Percentiles rank a stretch among this genome's conserved stretches.
These are phyloP conservation scores for Parathielavia appendiculata DNA, from an alignment of 495 filamentous ascomycete species.

Conservation along the genomic window DNA sequence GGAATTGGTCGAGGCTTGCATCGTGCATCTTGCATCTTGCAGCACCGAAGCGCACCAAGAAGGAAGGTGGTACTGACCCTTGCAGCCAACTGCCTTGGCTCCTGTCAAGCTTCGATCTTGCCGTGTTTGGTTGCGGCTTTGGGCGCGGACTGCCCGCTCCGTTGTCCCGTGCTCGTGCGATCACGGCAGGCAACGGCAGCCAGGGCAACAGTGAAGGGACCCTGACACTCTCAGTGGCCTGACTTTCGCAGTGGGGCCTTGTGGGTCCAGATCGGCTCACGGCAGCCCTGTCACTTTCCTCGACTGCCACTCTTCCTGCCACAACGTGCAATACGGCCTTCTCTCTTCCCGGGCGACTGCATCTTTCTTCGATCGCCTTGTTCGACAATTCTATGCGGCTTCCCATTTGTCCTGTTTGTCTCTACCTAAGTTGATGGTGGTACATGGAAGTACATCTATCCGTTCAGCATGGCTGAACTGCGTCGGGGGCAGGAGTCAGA, in stretches of 20 bases:
- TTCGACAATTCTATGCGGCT: too few relatives aligned
- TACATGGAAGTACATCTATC: too few relatives aligned
- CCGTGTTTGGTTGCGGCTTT: neutral
- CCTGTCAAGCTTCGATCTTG: conserved; percentile 12
- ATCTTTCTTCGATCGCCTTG: too few relatives aligned
- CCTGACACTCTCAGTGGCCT: neutral
- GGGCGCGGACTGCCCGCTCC: conserved; percentile 8
- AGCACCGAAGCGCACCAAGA: neutral
- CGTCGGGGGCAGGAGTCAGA: too few relatives aligned
- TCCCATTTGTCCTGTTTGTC: neutral
- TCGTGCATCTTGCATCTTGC: neutral
- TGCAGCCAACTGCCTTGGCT: conserved; percentile 1
- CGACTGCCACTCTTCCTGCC: too few relatives aligned
- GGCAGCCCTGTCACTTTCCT: neutral
- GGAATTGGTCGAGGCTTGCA: too few relatives aligned
- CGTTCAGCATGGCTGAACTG: too few relatives aligned
- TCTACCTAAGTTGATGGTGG: neutral
- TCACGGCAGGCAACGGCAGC: conserved; percentile 5
- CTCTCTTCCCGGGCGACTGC: too few relatives aligned
- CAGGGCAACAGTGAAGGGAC: too few relatives aligned
- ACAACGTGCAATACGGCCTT: too few relatives aligned
- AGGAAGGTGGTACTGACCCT: neutral
- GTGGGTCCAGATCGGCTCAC: conserved; percentile 6
- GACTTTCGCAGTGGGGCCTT: too few relatives aligned
- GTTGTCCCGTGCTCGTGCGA: conserved; percentile 1